Evolutionary conservation across 2,329 filamentous ascomycete species (phyloP), one percentile per base, ranked within the genome.

Genomic region (Aureobasidium melanogenum): DNA sequence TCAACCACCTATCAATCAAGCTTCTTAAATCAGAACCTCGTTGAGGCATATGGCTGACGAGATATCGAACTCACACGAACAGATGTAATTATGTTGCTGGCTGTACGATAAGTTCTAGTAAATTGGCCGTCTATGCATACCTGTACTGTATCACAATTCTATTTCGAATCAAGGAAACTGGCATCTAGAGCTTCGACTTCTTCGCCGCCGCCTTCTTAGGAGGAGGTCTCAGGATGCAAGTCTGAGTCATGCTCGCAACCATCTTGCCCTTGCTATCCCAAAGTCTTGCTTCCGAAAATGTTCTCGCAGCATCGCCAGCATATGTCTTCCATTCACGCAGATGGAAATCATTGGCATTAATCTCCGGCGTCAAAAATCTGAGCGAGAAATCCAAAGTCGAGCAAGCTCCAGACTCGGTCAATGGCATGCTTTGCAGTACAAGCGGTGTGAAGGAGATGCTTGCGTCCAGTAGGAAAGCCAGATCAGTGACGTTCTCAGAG

Each of bases 381-480:
- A 82, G 61, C 3, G 80, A 75, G 67, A 82, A 82, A 64, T 82
- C 80, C n/a, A 82, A 65, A 10, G 73, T 77, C 2, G 75, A 76
- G 56, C 75, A 79, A 2, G 79, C 77, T 7, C 65, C 72, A 0
- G 71, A 71, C 39, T 82, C 78, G 1, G 77, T 73, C 39, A 81
- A 70, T 65, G 72, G 77, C 69, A 73, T 66, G 10, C 77, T 71
- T 55, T 69, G 73, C 56, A 79, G 78, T 1, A 68, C 70, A 54
- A 82, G 64, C 0, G 79, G 77, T 1, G 76, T 36, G 39, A 81
- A 80, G 0, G 76, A 68, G 3, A 81, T 64, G 0, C 69, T 76
- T 0, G 71, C 75, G 34, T 82, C 80, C 69, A 80, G 74, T 1
- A 76, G 59, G 30, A 80, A 82, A 0, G 74, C 70, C 1, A 81